These are phyloP conservation scores for Xerophyta viscosa DNA, from an alignment of 106 monocot species.

Conservation along the genomic window DNA sequence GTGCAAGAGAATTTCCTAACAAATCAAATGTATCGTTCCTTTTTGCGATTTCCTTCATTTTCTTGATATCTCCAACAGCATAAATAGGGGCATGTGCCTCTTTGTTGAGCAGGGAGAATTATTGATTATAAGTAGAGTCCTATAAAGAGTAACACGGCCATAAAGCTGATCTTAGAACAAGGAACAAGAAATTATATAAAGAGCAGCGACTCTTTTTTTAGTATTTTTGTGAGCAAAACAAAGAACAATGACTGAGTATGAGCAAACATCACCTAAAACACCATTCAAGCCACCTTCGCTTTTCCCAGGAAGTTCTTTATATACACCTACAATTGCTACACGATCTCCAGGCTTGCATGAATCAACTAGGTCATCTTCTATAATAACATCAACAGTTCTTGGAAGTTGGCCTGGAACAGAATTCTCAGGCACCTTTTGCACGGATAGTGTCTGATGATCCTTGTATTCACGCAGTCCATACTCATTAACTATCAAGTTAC, in stretches of 20 bases:
- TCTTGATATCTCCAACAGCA: constrained; percentile 58
- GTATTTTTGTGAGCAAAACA: too few relatives aligned
- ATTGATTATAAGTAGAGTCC: constrained; percentile 93
- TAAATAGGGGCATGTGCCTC: constrained; percentile 92
- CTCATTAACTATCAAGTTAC: constrained; percentile 89
- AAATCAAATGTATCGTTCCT: constrained; percentile 86
- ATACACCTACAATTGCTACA: constrained; percentile 77
- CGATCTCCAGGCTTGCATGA: constrained; percentile 97
- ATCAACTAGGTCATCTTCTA: constrained; percentile 97
- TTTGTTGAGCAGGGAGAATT: constrained; percentile 90
- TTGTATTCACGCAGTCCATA: constrained; percentile 97
- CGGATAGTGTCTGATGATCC: constrained; percentile 95
- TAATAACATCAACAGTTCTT: constrained; percentile 91
- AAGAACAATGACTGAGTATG: too few relatives aligned
- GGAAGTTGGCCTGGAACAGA: constrained; percentile 97
- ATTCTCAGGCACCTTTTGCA: constrained; percentile 99
- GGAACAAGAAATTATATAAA: too few relatives aligned
- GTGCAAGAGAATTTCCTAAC: constrained; percentile 81
- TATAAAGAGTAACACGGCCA: constrained; percentile 12
- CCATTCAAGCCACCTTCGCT: constrained; percentile 92
- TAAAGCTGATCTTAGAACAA: too few relatives aligned
- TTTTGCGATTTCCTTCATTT: constrained; percentile 83
- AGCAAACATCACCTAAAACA: constrained; percentile 59
- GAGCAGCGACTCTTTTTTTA: too few relatives aligned
- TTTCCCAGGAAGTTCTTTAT: constrained; percentile 93